These are phyloP conservation scores for Xylariaceae sp. DNA, from an alignment of 2,329 filamentous ascomycete species.

Conservation along the genomic window DNA sequence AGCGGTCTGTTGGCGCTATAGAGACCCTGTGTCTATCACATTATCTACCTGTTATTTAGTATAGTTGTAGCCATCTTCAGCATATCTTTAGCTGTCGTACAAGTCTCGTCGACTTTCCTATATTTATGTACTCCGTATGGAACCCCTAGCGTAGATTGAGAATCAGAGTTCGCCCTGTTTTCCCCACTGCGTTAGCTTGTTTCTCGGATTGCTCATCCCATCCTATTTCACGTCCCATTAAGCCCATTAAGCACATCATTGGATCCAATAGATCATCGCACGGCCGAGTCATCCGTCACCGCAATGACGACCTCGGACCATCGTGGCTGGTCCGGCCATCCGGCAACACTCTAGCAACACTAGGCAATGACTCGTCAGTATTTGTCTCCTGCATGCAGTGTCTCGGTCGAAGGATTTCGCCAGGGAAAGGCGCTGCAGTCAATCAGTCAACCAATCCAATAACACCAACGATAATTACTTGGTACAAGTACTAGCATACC, in stretches of 20 bases:
- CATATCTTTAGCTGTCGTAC: no score
- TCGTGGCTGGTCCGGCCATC: conserved; percentile 21
- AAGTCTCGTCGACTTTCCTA: no score
- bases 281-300: conserved; percentile 23
- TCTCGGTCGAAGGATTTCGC: conserved; percentile 20
- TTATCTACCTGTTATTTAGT: no score
- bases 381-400: conserved; percentile 18
- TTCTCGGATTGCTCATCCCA: no score
- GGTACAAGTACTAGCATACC: conserved; percentile 13
- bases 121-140: no score
- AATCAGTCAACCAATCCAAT: conserved; percentile 15
- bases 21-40: no score
- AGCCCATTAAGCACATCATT: background rate
- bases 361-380: conserved; percentile 28
- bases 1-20: no score
- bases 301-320: conserved; percentile 14
- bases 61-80: no score
- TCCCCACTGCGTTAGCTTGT: no score
- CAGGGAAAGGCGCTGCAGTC: conserved; percentile 4
- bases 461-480: conserved; percentile 2
- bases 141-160: no score
- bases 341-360: conserved; percentile 2
- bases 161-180: no score
- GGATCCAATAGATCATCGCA: conserved; percentile 16
- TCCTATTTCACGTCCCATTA: no score